Base-by-base conservation (phyloP, 1,284 basidiomycete species). In the Thecaphora frezii region DNA sequence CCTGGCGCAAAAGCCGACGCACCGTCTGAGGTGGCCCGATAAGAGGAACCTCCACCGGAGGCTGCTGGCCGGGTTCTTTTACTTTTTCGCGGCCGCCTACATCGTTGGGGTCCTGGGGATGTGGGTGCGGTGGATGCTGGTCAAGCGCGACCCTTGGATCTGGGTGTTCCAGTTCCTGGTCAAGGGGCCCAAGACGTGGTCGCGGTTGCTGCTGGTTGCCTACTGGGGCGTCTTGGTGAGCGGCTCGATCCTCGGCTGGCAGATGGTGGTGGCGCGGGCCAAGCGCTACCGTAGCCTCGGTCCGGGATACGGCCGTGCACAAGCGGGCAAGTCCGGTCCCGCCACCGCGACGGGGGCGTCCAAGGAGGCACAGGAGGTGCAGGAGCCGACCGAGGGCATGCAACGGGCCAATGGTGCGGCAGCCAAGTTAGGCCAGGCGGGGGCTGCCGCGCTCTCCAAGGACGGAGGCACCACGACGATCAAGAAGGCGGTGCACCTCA, bases 201-300 rank as follows among this genome's bases (percentile, higher is more conserved):
- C 86, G n/a, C 84, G 96, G 8, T 85, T 88, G 0, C 85, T 84
- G 9, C 82, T 98, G 37, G 81, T 97, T 41, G 83, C 81, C 0
- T 98, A 97, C 78, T 98, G 94, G 96, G 87, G 83, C 2, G 78
- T 85, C 12, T 81, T 97, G 36, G 89, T 89, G 13, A 84, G 84
- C 58, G 83, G 93, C 54, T 93, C 91, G 53, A 89, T 98, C 24
- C 91, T 88, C 3, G 92, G 89, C 0, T 97, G 94, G 94, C 91
- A 88, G 25, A 58, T 63, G 7, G 63, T 71, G 10, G 69, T 75
- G 24, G 46, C 55, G 5, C 62, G 60, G n/a, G 67, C 65, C 2
- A 73, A 71, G 46, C 54, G 67, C 4, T 60, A 71, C 52, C 45
- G 67, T 12, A 38, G 59, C 33, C 57, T 64, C 1, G 54, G 54